Conservation (phyloP, 2,329 filamentous ascomycete species). For the Trichoderma brevicompactum region DNA sequence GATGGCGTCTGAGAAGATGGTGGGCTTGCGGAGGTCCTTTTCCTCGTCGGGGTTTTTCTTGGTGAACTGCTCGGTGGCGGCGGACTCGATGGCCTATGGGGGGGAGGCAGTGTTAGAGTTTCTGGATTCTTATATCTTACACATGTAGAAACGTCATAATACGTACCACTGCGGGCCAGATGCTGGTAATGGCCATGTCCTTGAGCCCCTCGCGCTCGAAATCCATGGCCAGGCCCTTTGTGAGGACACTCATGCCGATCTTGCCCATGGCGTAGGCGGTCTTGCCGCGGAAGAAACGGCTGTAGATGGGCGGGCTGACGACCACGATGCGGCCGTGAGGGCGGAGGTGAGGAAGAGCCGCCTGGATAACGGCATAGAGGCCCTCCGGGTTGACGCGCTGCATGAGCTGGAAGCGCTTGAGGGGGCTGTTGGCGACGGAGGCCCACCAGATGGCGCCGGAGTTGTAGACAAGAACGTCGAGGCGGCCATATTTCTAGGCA, state of each 20-base stretch:
- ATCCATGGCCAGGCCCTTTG: conserved; percentile 82
- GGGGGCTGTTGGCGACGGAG: conserved; percentile 70
- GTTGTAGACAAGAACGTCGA: conserved; percentile 82
- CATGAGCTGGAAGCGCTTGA: conserved; percentile 79
- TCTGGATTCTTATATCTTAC: neutral
- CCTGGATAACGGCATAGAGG: conserved; percentile 73
- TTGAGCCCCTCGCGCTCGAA: conserved; percentile 67
- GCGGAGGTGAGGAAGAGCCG: conserved; percentile 67
- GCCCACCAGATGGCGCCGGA: conserved; percentile 87
- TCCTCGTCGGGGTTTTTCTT: conserved; percentile 50
- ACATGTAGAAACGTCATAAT: neutral
- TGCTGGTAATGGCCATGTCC: conserved; percentile 76
- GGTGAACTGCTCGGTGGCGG: conserved; percentile 65
- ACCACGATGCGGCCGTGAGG: conserved; percentile 70
- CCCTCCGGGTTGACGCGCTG: conserved; percentile 76
- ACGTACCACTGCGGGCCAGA: conserved; percentile 79
- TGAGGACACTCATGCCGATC: conserved; percentile 80
- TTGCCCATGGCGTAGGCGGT: conserved; percentile 82
- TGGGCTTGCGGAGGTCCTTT: conserved; percentile 67
- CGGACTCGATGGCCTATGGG: conserved; percentile 69
- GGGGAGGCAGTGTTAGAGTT: neutral
- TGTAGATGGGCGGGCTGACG: conserved; percentile 84
- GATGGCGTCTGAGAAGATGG: conserved; percentile 80
- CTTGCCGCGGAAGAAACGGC: conserved; percentile 82
- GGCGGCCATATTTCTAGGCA: conserved; percentile 57